Base-by-base conservation (phyloP, 2,329 filamentous ascomycete genomes). In the Botrytis fabae region DNA sequence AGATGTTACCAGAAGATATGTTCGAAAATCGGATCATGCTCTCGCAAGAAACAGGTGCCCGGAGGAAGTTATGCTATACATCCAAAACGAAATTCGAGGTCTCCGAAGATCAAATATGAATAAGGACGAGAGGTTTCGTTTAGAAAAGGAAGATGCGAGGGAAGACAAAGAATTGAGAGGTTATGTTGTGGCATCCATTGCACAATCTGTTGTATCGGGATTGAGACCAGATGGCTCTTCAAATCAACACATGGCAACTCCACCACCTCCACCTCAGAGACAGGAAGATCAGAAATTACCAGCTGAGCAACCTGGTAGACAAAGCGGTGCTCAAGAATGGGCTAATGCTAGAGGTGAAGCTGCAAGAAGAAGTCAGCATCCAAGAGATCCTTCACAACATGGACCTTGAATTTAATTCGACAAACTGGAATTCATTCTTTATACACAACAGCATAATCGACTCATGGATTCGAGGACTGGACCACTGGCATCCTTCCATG, bases 51-150 rank as follows among this genome's bases (percentile, higher is more conserved):
- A 87, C 77, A 89, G 90, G 78, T 95, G 93, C 77, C 90, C 95
- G 0, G 96, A 99, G 82, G 93, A 96, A 76, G 95, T 97, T 9
- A 87, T 98, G 75, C 87, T 97, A 25, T 95, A 95, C 85, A 94
- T 98, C 75, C 92, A 96, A 84, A 91, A 95, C 78, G 96, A 98
- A 84, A 96, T 99, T 80, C 93, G 93, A 79, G 89, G 90, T 75
- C 89, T 95, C 79, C 92, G 95, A 79, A 91, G 96, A 69, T 88
- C 90, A 79, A 95, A 97, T 83, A 89, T 97, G 86, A 86, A 88
- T 81, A 97, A 98, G 84, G 91, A 95, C 28, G 91, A 97, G 78
- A 91, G 93, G 74, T 95, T 94, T 83, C 87, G 89, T 60, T 85
- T 96, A 22, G 91, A 95, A 81, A 93, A 93, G 81, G 93, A 96